Evolutionary conservation across 2,329 filamentous ascomycete species (phyloP), one percentile per base, ranked within the genome.

Genomic region (Calonectria montana): DNA sequence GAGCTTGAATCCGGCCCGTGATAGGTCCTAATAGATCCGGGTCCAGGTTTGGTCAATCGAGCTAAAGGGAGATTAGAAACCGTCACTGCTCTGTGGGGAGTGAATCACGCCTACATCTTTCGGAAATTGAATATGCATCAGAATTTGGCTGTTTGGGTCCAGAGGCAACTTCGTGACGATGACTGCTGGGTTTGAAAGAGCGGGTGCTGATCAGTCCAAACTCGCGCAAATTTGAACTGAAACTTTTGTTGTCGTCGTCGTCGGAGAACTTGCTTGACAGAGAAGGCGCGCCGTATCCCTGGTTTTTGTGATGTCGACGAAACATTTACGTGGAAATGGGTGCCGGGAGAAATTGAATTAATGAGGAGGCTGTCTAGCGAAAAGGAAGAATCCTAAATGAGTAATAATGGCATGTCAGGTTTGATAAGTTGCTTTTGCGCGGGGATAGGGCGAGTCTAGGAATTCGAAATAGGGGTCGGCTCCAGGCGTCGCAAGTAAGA

Each of bases 321-420:
- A 85, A 85, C 83, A 85, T 85, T 80, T 82, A 82, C 75, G 74
- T 71, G 70, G 47, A 69, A 78, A 76, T 73, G 73, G 72, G 50
- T 69, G 70, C 73, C 71, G 55, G 61, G 59, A 68, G 53, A 67
- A 68, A 73, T 65, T 73, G 64, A 62, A 69, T 55, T 27, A 37
- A 35, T 61, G 47, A 39, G 69, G 64, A 29, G 66, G 63, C 35
- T 43, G 18, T 59, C 41, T 59, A 27, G 48, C 25, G 16, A 41
- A 50, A 41, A 10, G 43, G 59, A 39, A 27, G 39, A 37, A 55
- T 70, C 48, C 62, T 70, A 70, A 45, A 45, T 70, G 67, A 50
- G 31, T 31, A 55, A 69, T 65, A 25, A 57, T 62, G 21, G 66
- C 62, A 69, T 69, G 62, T 64, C 61, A 69, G 35, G 25, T 16